A percentile compares a stretch with the other conserved stretches of the same genome.
Conservation (phyloP, 148 eudicot genomes). For the Rhododendron kiyosumense region DNA sequence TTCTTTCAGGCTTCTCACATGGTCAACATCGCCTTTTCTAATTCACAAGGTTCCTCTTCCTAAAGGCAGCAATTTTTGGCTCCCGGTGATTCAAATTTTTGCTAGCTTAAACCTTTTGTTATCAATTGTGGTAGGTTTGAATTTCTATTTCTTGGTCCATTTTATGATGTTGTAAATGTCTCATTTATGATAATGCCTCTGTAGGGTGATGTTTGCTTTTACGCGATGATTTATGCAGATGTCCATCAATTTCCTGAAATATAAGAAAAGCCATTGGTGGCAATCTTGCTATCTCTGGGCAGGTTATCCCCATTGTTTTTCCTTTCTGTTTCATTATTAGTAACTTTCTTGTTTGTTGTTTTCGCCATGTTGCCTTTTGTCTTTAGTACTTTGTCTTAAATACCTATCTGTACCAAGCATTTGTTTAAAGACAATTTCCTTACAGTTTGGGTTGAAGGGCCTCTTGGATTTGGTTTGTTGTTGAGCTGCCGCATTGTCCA, state of each 20-base stretch:
- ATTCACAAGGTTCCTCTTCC: constrained; percentile 61
- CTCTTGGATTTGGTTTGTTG: constrained; percentile 92
- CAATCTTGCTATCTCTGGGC: constrained; percentile 90
- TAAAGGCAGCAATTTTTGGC: constrained; percentile 84
- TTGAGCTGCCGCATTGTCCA: constrained; percentile 80
- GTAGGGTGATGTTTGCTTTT: background rate
- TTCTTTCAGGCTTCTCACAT: constrained; percentile 55
- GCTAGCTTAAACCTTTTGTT: constrained; percentile 71
- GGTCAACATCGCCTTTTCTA: constrained; percentile 52
- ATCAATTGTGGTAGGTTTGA: constrained; percentile 56
- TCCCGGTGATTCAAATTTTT: constrained; percentile 60
- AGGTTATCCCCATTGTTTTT: constrained; percentile 30
- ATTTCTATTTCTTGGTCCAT: constrained; percentile 6
- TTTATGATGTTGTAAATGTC: background rate
- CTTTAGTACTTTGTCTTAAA: constrained; percentile 2
- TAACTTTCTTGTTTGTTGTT: background rate
- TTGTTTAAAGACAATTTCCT: constrained; percentile 1
- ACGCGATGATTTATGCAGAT: constrained; percentile 38
- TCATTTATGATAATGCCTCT: background rate
- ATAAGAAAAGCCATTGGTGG: constrained; percentile 69
- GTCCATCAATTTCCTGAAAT: constrained; percentile 55
- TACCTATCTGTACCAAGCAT: background rate
- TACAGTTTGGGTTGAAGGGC: constrained; percentile 95
- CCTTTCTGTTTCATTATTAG: background rate
- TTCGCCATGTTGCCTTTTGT: background rate